Conservation (phyloP, 345 rosid species). For the Rhizophora apiculata region DNA sequence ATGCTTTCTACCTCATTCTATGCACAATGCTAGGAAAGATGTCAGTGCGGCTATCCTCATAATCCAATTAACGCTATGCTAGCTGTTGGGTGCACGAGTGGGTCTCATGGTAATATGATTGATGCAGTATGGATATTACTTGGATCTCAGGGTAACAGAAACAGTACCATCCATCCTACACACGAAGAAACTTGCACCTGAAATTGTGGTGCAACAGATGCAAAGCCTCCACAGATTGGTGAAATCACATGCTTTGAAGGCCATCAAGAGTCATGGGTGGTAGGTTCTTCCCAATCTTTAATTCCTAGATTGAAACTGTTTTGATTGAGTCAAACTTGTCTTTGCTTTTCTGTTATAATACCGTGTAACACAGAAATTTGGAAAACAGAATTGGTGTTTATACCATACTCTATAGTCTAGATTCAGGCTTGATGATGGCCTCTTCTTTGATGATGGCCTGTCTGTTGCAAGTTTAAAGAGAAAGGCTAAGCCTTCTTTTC, state of each 20-base stretch:
- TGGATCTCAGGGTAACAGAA: neutral
- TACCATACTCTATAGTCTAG: neutral
- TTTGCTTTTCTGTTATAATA: neutral
- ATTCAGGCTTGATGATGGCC: too few relatives aligned
- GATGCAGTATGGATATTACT: neutral
- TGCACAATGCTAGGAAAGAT: neutral
- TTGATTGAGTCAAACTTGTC: neutral
- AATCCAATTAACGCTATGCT: too few relatives aligned
- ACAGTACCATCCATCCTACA: neutral
- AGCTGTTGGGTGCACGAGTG: neutral
- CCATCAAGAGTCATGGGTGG: neutral
- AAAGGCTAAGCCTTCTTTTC: too few relatives aligned
- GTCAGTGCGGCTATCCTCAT: neutral
- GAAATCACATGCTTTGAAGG: neutral
- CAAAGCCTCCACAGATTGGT: constrained; percentile 6
- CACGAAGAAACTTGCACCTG: neutral
- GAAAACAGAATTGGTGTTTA: neutral
- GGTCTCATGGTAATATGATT: neutral
- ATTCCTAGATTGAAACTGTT: neutral
- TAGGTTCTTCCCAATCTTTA: neutral
- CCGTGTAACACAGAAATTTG: constrained; percentile 1
- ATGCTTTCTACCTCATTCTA: neutral
- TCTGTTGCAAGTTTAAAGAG: too few relatives aligned
- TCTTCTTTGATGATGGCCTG: too few relatives aligned
- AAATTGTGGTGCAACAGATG: neutral